Evolutionary conservation across 306 rosid genomes (phyloP), one percentile per base, ranked within the genome.

Genomic region (Delonix regia): DNA sequence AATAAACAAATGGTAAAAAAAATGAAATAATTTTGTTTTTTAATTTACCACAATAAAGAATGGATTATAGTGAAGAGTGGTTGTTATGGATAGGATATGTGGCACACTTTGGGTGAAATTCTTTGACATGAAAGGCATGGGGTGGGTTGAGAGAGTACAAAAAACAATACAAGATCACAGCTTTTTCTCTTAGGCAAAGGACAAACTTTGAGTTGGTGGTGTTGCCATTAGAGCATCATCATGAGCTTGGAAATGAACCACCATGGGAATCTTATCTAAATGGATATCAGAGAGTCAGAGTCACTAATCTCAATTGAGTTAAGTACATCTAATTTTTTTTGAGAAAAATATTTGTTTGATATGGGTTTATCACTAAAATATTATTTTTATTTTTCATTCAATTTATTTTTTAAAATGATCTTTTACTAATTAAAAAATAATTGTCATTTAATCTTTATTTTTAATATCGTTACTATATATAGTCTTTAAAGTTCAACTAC

Each of bases 181-280:
- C 22, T 57, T 49, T 61, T 57, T 34, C n/a, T 59, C 55, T 62
- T 0, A 70, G 47, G 61, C 84, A 71, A 39, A 80, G 71, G 80
- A 61, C 53, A 78, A 71, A 49, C 36, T 15, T 70, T 51, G 73
- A 55, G 44, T 51, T 73, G 71, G 66, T 44, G 76, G 52, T 82
- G 82, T 83, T 44, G 72, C 69, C 57, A 84, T 86, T 77, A 63
- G 69, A 70, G 68, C 65, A 25, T 61, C 63, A 68, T 83, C 63
- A 47, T 70, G 66, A 63, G 3, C 41, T 49, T 63, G 59, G 45
- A 39, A 44, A 34, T 41, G 71, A 74, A 66, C 72, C 51, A 33
- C 1, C 53, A 7, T 3, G 6, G 53, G 81, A 88, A 86, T 67
- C 88, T 84, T 80, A 82, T 78, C 86, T 48, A 48, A 53, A 73